Conservation (phyloP, 495 filamentous ascomycete species). For the Aspergillus heteromorphus region DNA sequence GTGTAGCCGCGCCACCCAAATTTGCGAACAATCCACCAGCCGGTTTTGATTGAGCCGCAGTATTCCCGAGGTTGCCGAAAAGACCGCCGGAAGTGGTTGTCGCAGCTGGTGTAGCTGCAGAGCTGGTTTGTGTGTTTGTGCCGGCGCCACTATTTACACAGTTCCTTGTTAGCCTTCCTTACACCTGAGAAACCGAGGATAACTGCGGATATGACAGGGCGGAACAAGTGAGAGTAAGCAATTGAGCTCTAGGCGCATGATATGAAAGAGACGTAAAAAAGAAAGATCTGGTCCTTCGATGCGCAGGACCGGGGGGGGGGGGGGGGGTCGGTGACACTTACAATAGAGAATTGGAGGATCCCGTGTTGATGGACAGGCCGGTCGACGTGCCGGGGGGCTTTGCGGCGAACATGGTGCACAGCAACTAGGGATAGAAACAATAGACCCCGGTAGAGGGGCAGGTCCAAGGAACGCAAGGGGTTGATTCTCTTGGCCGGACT, state of each 20-base stretch:
- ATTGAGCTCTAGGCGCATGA: not conserved
- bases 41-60: slow-evolving; percentile 32
- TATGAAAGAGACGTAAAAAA: too few relatives aligned
- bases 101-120: slow-evolving; percentile 25
- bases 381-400: slow-evolving; percentile 50
- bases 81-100: slow-evolving; percentile 27
- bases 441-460: not conserved
- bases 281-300: too few relatives aligned
- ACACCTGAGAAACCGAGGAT: not conserved
- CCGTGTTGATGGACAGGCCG: slow-evolving; percentile 75
- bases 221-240: not conserved
- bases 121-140: slow-evolving; percentile 21
- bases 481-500: not conserved
- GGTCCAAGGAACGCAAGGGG: not conserved
- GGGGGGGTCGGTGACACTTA: too few relatives aligned
- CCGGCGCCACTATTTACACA: slow-evolving; percentile 15
- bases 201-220: not conserved
- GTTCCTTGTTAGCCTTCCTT: slow-evolving; percentile 3
- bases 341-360: slow-evolving; percentile 66
- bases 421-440: slow-evolving; percentile 4
- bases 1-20: slow-evolving; percentile 22
- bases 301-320: too few relatives aligned
- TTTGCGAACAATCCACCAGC: slow-evolving; percentile 46
- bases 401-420: slow-evolving; percentile 45
- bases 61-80: slow-evolving; percentile 31